phyloP scores from a whole-genome alignment of 2,329 filamentous ascomycete species.

The Penicillium sp. region DNA sequence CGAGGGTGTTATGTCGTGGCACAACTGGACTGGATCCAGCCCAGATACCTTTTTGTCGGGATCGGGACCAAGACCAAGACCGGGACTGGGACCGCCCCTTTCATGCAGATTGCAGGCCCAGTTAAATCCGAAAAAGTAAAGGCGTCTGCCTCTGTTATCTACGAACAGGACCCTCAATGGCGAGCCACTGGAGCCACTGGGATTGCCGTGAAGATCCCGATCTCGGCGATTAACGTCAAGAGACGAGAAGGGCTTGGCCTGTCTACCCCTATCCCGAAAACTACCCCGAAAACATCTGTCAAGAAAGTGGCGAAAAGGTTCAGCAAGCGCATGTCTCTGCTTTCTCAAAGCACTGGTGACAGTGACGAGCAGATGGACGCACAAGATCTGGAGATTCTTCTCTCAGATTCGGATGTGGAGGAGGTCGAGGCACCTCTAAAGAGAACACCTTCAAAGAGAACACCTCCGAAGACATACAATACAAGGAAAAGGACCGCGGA shows the following conservation, averaged over 20 bases:
- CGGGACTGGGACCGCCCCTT: neutral
- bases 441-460: too few species aligned
- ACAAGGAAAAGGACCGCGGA: neutral
- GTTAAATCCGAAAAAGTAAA: neutral
- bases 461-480: too few species aligned
- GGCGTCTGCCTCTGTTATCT: neutral
- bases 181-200: conserved; percentile 40
- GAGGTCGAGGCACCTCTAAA: conserved; percentile 2
- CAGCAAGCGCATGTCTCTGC: neutral
- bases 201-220: conserved; percentile 47
- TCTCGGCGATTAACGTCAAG: conserved; percentile 47
- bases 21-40: conserved; percentile 81
- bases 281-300: too few species aligned
- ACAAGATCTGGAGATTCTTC: conserved; percentile 46
- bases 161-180: conserved; percentile 33
- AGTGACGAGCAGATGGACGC: conserved; percentile 44
- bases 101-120: too few species aligned
- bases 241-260: conserved; percentile 27
- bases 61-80: neutral
- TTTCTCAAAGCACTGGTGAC: neutral
- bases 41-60: conserved; percentile 72
- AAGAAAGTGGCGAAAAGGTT: neutral
- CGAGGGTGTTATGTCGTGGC: conserved; percentile 65
- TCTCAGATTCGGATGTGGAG: conserved; percentile 30
- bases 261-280: too few species aligned